Base-by-base conservation (phyloP, 2,329 filamentous ascomycete species). In the Boeremia lycopersici region DNA sequence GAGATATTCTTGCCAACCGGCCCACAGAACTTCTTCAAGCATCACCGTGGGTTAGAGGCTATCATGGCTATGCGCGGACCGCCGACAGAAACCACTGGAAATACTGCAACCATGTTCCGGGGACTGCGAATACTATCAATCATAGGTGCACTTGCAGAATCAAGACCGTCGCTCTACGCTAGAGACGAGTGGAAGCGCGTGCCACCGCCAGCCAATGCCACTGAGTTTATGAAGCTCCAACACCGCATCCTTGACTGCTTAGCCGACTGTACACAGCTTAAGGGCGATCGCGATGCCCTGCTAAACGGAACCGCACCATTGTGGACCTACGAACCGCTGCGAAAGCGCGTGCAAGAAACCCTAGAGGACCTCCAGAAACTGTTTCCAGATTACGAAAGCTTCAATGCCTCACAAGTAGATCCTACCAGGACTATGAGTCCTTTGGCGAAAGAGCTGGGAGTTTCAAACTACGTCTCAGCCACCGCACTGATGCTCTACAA, bases 1-100 rank as follows among this genome's bases (percentile, higher is more conserved):
- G 69, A 72, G 41, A 62, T 70, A 2, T 71, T 69, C 35, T 42
- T 68, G 23, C 69, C 69, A 0, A 69, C 63, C 11, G 69, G 67
- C 2, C 59, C 62, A 1, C 59, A 61, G 35, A 63, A 69, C 28
- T 71, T 69, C 30, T 53, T 70, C 29, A 67, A 66, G 41, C 69
- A 72, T 41, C 56, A 66, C 17, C 56, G 59, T 26, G 69, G 69
- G 9, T 53, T 72, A n/a, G 69, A 72, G 36, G 61, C 62, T 3
- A 65, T 72, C 11, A 59, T 69, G 36, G 52, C 55, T 19, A 28
- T 67, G 34, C 51, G 68, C 45, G 68, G 69, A 1, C 64, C 67
- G 0, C 67, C 67, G 1, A 54, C 34, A 7, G 42, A 58, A 10
- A 35, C 49, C 10, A 47, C 44, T 1, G 53, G 44, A 5, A 39